Conservation (phyloP, 139 green algal genomes). For the Chlamydomonas asymmetrica region DNA sequence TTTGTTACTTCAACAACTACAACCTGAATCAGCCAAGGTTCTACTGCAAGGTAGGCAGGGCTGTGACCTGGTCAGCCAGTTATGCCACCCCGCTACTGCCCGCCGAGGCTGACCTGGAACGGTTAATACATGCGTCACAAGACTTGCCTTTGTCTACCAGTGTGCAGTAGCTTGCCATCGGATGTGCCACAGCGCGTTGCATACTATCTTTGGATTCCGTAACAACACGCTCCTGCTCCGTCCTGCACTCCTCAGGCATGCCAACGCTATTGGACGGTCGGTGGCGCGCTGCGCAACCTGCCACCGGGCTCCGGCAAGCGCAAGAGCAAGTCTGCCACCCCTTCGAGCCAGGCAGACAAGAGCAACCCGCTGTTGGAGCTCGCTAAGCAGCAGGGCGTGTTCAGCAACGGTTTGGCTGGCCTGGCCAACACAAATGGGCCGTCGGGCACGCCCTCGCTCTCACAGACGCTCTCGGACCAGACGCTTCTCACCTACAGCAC, state of each 20-base stretch:
- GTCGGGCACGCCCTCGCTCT: too few relatives aligned
- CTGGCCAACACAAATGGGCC: too few relatives aligned
- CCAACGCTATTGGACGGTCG: slow-evolving; percentile 92
- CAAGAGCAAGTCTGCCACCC: slow-evolving; percentile 68
- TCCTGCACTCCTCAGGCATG: too few relatives aligned
- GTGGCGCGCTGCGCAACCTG: slow-evolving; percentile 89
- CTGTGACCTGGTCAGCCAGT: not conserved
- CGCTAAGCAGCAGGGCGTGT: slow-evolving; percentile 1
- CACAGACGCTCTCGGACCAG: too few relatives aligned
- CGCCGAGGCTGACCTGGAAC: too few relatives aligned
- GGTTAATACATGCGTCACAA: too few relatives aligned
- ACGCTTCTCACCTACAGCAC: too few relatives aligned
- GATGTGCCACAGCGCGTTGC: too few relatives aligned
- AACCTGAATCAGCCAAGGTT: slow-evolving; percentile 93
- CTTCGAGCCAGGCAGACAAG: not conserved
- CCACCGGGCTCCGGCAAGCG: slow-evolving; percentile 79
- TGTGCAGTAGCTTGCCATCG: too few relatives aligned
- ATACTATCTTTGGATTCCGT: not conserved
- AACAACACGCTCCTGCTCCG: too few relatives aligned
- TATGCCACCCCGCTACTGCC: not conserved
- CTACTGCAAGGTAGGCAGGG: slow-evolving; percentile 86
- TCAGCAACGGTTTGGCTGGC: too few relatives aligned
- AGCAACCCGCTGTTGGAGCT: slow-evolving; percentile 1
- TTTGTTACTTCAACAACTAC: slow-evolving; percentile 99
- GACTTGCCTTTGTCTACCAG: too few relatives aligned